phyloP scores from a whole-genome alignment of 2,329 filamentous ascomycete species.

The Fusarium sp. region DNA sequence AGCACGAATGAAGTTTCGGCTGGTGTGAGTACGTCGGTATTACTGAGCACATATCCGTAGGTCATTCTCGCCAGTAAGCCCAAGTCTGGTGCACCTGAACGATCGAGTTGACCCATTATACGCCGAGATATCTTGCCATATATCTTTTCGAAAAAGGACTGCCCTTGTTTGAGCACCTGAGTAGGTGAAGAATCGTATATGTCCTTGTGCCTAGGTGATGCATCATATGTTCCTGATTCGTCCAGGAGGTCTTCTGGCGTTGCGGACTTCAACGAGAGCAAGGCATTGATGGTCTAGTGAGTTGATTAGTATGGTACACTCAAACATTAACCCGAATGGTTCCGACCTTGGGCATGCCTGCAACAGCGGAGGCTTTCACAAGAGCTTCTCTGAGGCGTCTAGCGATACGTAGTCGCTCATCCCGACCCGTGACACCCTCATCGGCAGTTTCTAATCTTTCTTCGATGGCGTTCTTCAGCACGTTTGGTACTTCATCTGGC shows the following conservation, averaged over 20 bases:
- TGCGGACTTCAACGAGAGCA: slow-evolving; percentile 41
- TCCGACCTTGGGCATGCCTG: slow-evolving; percentile 46
- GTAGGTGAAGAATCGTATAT: slow-evolving; percentile 35
- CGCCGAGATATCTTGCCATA: slow-evolving; percentile 47
- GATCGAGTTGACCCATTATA: slow-evolving; percentile 47
- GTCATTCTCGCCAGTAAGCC: slow-evolving; percentile 45
- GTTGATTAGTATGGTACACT: slow-evolving; percentile 13
- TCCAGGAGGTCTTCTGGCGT: slow-evolving; percentile 46
- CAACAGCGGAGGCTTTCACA: slow-evolving; percentile 46
- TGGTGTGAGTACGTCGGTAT: slow-evolving; percentile 44
- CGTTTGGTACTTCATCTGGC: slow-evolving; percentile 41
- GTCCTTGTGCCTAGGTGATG: slow-evolving; percentile 34
- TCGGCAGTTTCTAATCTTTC: slow-evolving; percentile 4
- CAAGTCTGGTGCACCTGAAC: slow-evolving; percentile 45
- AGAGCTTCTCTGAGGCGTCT: slow-evolving; percentile 46
- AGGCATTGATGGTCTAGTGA: slow-evolving; percentile 44
- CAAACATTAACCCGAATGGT: background rate
- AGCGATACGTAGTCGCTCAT: slow-evolving; percentile 40
- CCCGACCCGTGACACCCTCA: slow-evolving; percentile 6
- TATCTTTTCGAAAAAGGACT: slow-evolving; percentile 42
- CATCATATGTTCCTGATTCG: slow-evolving; percentile 4
- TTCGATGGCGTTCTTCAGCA: slow-evolving; percentile 34
- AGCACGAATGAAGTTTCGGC: slow-evolving; percentile 47
- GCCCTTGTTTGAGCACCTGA: slow-evolving; percentile 39
- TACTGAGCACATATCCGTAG: slow-evolving; percentile 48